Percentiles rank a stretch among this genome's conserved stretches.
These are phyloP conservation scores for Aspergillus incahuasiensis DNA, from an alignment of 495 filamentous ascomycete genomes.

Conservation along the genomic window DNA sequence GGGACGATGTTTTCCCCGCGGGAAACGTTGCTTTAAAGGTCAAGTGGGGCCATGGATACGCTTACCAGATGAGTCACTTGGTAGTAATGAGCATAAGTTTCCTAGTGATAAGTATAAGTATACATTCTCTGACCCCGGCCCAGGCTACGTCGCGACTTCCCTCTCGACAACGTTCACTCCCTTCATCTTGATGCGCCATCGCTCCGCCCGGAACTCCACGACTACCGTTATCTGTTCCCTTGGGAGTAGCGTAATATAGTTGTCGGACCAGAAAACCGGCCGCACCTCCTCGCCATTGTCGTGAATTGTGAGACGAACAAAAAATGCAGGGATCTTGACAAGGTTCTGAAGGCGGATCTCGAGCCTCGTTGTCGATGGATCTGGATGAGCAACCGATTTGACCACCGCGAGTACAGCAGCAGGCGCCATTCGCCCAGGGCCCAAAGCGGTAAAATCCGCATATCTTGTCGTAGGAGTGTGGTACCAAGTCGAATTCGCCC, in stretches of 20 bases:
- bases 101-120: background rate
- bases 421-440: conserved; percentile 23
- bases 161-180: conserved; percentile 15
- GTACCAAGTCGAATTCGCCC: conserved; percentile 55
- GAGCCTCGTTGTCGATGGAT: background rate
- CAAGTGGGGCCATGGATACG: background rate
- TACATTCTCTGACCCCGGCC: background rate
- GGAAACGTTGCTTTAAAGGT: background rate
- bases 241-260: conserved; percentile 60
- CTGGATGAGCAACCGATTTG: background rate
- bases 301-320: conserved; percentile 47
- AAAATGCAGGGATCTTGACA: conserved; percentile 51
- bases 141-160: background rate
- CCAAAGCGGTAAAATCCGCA: conserved; percentile 47
- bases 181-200: conserved; percentile 16
- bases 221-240: conserved; percentile 41
- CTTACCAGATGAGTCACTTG: background rate
- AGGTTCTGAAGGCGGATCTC: conserved; percentile 48
- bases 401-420: conserved; percentile 32
- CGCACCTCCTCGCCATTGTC: conserved; percentile 41
- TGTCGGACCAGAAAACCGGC: conserved; percentile 56
- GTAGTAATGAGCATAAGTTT: background rate
- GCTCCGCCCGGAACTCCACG: conserved; percentile 17
- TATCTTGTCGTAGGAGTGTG: conserved; percentile 53
- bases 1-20: background rate